A percentile compares a stretch with the other conserved stretches of the same genome.
Conservation (phyloP, 345 rosid genomes). For the Camelina laxa region DNA sequence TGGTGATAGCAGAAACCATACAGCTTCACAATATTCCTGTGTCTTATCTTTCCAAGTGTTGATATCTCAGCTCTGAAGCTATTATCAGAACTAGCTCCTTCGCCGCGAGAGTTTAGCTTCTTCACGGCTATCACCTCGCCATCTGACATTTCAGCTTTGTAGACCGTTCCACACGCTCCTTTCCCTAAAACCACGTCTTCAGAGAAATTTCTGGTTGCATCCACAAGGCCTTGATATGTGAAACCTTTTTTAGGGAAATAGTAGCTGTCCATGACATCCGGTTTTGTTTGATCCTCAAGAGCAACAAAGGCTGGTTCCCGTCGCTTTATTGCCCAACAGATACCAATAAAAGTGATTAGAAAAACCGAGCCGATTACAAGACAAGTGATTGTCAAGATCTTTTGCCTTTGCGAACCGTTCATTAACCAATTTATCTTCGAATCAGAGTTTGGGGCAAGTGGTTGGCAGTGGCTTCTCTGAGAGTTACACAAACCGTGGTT, state of each 20-base stretch:
- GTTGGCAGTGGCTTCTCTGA: slow-evolving; percentile 49
- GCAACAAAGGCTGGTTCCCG: slow-evolving; percentile 52
- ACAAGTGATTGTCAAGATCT: slow-evolving; percentile 56
- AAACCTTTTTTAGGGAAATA: slow-evolving; percentile 80
- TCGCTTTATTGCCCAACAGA: slow-evolving; percentile 60
- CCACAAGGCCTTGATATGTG: slow-evolving; percentile 66
- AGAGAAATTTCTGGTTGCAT: slow-evolving; percentile 71
- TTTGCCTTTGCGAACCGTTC: slow-evolving; percentile 46
- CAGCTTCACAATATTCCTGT: slow-evolving; percentile 81
- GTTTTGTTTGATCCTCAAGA: slow-evolving; percentile 51
- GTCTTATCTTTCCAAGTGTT: slow-evolving; percentile 85
- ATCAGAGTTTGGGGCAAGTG: slow-evolving; percentile 38
- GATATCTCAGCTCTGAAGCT: slow-evolving; percentile 79
- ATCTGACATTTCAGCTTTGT: slow-evolving; percentile 65
- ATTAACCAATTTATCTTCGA: slow-evolving; percentile 48
- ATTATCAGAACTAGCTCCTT: slow-evolving; percentile 64
- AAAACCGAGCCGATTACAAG: slow-evolving; percentile 56
- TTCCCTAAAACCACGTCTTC: slow-evolving; percentile 64
- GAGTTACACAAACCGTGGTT: slow-evolving; percentile 61
- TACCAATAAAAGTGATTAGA: slow-evolving; percentile 51
- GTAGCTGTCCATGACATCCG: slow-evolving; percentile 54
- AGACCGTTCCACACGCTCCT: slow-evolving; percentile 85
- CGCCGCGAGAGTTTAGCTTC: slow-evolving; percentile 64
- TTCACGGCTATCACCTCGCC: slow-evolving; percentile 77
- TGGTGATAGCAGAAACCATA: slow-evolving; percentile 76